Conservation (phyloP, 768 basidiomycete species). For the Boletus bicolor region DNA sequence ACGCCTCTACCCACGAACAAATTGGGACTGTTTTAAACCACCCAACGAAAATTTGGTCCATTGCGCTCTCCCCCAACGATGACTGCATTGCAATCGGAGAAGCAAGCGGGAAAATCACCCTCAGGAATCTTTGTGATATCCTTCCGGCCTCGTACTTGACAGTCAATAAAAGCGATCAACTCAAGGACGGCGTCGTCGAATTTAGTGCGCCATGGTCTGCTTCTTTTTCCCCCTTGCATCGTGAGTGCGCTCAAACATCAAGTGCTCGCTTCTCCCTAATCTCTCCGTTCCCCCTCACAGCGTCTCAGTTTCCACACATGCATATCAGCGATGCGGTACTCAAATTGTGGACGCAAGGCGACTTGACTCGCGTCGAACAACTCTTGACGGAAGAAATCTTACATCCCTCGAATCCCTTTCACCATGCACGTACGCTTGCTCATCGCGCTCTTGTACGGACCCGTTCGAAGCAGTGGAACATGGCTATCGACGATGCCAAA, state of each 20-base stretch:
- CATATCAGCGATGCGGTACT: neutral
- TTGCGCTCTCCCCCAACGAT: conserved; percentile 1
- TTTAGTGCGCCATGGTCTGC: neutral
- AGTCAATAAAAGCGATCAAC: neutral
- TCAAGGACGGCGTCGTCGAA: too few relatives aligned
- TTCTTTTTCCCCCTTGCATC: too few relatives aligned
- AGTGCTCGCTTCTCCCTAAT: neutral
- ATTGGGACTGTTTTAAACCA: neutral
- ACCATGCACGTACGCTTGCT: conserved; percentile 1
- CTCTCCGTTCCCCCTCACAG: neutral
- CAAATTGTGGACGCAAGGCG: neutral
- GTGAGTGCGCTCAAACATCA: neutral
- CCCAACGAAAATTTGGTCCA: neutral
- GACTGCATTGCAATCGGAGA: neutral
- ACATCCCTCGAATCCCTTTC: neutral
- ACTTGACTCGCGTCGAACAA: neutral
- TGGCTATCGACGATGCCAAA: conserved; percentile 4
- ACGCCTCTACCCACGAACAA: neutral
- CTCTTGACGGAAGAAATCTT: neutral
- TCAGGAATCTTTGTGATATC: neutral
- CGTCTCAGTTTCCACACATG: neutral
- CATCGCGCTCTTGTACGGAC: neutral
- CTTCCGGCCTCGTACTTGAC: neutral
- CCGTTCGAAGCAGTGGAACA: neutral
- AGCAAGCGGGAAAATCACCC: neutral